Conservation (phyloP, 2,329 filamentous ascomycete species). For the Sporothrix luriei region DNA sequence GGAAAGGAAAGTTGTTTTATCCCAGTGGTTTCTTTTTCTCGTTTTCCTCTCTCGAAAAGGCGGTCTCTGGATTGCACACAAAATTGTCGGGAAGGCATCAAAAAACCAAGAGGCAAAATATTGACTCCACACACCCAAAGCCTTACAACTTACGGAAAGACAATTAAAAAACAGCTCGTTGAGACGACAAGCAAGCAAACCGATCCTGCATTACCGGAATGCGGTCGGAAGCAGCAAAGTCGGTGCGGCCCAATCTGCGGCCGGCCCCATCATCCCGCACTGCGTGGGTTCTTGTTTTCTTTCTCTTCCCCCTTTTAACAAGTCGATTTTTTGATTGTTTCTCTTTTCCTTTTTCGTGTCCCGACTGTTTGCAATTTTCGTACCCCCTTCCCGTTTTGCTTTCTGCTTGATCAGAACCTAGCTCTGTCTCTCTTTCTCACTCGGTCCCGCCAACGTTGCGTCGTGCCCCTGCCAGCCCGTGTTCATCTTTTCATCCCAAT, state of each 20-base stretch:
- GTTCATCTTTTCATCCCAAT: slow-evolving; percentile 26
- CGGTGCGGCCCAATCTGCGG: slow-evolving; percentile 35
- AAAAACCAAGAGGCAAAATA: background rate
- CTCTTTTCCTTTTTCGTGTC: background rate
- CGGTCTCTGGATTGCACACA: slow-evolving; percentile 7
- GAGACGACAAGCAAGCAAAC: slow-evolving; percentile 3
- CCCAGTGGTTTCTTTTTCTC: background rate
- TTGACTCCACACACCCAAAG: slow-evolving; percentile 17
- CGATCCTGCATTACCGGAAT: slow-evolving; percentile 16
- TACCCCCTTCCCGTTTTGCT: background rate
- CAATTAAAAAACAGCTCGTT: background rate
- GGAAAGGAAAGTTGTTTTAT: background rate
- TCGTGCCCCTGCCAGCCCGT: background rate
- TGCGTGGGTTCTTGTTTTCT: background rate
- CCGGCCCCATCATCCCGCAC: slow-evolving; percentile 26
- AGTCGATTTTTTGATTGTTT: background rate
- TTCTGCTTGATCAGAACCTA: background rate
- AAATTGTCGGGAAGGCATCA: background rate
- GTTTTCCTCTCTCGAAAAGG: slow-evolving; percentile 16
- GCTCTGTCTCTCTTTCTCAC: background rate
- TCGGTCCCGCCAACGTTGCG: background rate
- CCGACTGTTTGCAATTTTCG: background rate
- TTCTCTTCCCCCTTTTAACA: background rate
- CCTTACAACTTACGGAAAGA: slow-evolving; percentile 14
- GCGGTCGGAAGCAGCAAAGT: slow-evolving; percentile 27